Conservation (phyloP, 768 basidiomycete genomes). For the Kwoniella sp. region DNA sequence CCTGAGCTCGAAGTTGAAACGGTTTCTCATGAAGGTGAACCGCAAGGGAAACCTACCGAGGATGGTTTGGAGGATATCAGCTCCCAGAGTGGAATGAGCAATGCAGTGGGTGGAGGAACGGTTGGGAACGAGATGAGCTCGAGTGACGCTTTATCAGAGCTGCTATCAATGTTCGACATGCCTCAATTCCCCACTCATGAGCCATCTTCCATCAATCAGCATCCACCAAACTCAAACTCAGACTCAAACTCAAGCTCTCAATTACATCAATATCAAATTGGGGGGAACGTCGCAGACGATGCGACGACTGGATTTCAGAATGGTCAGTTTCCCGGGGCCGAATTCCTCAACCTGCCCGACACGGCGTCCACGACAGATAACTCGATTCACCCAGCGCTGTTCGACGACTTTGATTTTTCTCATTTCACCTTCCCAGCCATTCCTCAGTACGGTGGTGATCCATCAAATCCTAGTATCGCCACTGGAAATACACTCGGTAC, state of each 20-base stretch:
- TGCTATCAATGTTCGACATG: constrained; percentile 15
- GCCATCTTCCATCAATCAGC: not conserved
- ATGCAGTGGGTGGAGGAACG: not conserved
- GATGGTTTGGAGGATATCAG: not conserved
- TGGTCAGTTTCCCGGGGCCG: constrained; percentile 9
- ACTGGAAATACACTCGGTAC: too few relatives aligned
- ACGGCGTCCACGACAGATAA: constrained; percentile 11
- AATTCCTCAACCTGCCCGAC: constrained; percentile 19
- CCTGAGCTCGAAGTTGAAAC: too few relatives aligned
- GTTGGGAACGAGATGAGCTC: not conserved
- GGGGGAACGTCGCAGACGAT: not conserved
- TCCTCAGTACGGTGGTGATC: not conserved
- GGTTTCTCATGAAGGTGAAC: not conserved
- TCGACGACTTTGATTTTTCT: constrained; percentile 9
- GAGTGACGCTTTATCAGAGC: constrained; percentile 5
- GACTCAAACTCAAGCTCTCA: constrained; percentile 1
- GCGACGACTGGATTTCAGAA: not conserved
- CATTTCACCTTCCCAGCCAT: not conserved
- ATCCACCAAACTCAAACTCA: not conserved
- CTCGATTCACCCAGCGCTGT: not conserved
- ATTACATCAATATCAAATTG: not conserved
- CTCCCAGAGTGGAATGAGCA: not conserved
- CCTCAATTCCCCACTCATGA: constrained; percentile 1
- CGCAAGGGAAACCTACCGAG: too few relatives aligned
- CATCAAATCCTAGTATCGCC: not conserved